phyloP scores from a whole-genome alignment of 2,329 filamentous ascomycete species.

The Sphaceloma murrayae region DNA sequence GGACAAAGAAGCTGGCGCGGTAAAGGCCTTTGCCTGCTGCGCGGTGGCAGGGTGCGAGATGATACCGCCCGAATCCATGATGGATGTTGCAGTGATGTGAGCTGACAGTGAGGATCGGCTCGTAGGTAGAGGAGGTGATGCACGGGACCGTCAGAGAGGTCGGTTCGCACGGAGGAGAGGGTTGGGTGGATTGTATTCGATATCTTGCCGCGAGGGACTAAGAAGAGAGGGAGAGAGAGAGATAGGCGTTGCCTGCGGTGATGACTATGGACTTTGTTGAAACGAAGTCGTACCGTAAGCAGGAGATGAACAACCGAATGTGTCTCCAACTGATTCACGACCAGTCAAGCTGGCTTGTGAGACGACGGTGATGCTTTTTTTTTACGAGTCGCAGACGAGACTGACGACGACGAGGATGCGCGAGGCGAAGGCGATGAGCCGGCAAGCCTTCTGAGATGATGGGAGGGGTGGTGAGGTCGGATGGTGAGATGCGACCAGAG shows the following conservation, averaged over 20 bases:
- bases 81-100: conserved; percentile 25
- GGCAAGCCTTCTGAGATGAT: conserved; percentile 30
- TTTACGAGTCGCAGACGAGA: conserved; percentile 18
- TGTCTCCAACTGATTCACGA: conserved; percentile 63
- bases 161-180: conserved; percentile 1
- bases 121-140: conserved; percentile 18
- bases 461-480: conserved; percentile 12
- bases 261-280: conserved; percentile 16
- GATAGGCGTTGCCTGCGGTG: conserved; percentile 15
- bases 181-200: not conserved
- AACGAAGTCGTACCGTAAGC: conserved; percentile 44
- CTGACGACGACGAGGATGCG: conserved; percentile 18
- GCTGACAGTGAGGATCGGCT: conserved; percentile 19
- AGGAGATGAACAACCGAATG: conserved; percentile 98
- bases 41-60: conserved; percentile 88
- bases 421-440: conserved; percentile 32
- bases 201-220: conserved; percentile 12
- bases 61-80: conserved; percentile 67
- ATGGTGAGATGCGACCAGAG: not conserved
- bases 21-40: conserved; percentile 90
- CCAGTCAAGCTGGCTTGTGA: conserved; percentile 20
- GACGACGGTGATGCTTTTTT: conserved; percentile 21
- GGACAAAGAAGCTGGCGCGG: conserved; percentile 80
- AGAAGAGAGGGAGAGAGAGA: conserved; percentile 17
- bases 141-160: conserved; percentile 10